A percentile compares a stretch with the other conserved stretches of the same genome.
phyloP scores from a whole-genome alignment of 306 rosid species.

The Biancaea sappan region DNA sequence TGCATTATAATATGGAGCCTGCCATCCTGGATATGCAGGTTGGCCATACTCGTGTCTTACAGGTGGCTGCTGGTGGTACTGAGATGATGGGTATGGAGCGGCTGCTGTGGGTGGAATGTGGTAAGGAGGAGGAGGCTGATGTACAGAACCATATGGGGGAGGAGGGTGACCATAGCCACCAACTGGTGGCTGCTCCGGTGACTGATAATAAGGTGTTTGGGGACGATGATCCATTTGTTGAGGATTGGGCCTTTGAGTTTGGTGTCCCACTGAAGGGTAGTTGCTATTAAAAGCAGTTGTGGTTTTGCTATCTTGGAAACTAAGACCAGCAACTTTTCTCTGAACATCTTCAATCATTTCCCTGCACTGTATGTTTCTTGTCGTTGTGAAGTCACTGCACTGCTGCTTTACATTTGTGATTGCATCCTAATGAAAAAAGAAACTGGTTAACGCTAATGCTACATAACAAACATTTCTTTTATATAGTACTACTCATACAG shows the following conservation, averaged over 20 bases:
- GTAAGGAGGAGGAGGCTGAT: constrained; percentile 71
- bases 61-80: constrained; percentile 67
- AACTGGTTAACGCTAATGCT: constrained; percentile 45
- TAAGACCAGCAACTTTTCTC: constrained; percentile 84
- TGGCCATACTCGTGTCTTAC: constrained; percentile 82
- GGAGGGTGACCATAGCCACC: constrained; percentile 59
- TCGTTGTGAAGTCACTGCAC: constrained; percentile 92
- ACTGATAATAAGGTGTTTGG: constrained; percentile 70
- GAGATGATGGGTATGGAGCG: constrained; percentile 61
- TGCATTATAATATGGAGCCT: constrained; percentile 79
- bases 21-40: constrained; percentile 98
- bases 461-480: background rate
- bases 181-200: constrained; percentile 66
- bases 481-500: background rate
- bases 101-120: constrained; percentile 61
- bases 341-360: constrained; percentile 98
- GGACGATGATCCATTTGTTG: constrained; percentile 63
- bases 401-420: constrained; percentile 95
- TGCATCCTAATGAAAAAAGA: constrained; percentile 69
- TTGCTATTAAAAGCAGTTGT: constrained; percentile 47
- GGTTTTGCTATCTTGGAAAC: constrained; percentile 76
- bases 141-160: constrained; percentile 59
- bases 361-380: constrained; percentile 93
- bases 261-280: constrained; percentile 67
- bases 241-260: constrained; percentile 59